Conservation (phyloP, 305 asterid species). For the Solanum hybrid region DNA sequence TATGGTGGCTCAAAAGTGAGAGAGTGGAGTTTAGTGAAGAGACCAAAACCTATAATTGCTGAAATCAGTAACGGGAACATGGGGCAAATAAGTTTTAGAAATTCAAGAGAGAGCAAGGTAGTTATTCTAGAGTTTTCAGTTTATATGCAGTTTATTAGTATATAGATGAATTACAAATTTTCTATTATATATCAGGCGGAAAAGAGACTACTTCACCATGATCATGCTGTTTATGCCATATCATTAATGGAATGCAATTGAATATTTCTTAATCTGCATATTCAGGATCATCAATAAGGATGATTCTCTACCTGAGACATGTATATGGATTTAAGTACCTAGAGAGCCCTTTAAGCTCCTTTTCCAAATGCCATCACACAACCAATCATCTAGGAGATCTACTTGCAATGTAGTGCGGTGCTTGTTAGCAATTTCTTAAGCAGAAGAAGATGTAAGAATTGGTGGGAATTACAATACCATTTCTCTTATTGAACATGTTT, state of each 20-base stretch:
- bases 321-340: background rate
- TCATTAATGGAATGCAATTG: background rate
- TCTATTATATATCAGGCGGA: background rate
- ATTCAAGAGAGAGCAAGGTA: background rate
- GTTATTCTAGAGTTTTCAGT: background rate
- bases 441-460: background rate
- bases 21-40: background rate
- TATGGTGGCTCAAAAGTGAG: background rate
- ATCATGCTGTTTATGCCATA: background rate
- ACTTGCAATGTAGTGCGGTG: background rate
- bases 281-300: conserved; percentile 2
- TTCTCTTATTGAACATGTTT: background rate
- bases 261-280: background rate
- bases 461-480: background rate
- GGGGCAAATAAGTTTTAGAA: background rate
- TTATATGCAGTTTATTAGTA: background rate
- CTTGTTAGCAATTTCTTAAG: background rate
- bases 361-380: background rate
- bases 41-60: background rate
- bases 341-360: background rate
- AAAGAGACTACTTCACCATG: background rate
- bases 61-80: background rate
- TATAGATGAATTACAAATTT: background rate
- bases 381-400: conserved; percentile 3
- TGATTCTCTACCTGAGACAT: background rate